phyloP scores from a whole-genome alignment of 768 basidiomycete genomes.

The Naganishia vishniacii region DNA sequence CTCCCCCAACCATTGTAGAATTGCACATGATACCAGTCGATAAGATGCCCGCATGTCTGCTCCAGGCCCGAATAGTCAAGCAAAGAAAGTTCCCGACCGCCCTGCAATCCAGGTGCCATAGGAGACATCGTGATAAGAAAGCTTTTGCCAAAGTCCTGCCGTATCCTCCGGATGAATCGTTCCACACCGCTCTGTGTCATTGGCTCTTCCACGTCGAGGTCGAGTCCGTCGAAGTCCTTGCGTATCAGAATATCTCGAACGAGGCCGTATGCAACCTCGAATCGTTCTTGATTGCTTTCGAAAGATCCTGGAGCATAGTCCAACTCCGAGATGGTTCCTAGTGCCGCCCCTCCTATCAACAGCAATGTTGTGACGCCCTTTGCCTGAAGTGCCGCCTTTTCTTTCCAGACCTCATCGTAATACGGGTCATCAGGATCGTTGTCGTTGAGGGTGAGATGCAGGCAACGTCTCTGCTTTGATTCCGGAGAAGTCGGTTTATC shows the following conservation, averaged over 20 bases:
- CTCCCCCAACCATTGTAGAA: conserved; percentile 19
- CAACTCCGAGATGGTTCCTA: conserved; percentile 14
- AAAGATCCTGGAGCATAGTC: conserved; percentile 14
- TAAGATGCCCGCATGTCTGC: conserved; percentile 3
- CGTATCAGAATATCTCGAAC: conserved; percentile 18
- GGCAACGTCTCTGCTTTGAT: background rate
- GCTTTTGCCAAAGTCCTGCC: conserved; percentile 4
- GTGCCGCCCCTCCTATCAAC: conserved; percentile 7
- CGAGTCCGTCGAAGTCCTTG: conserved; percentile 12
- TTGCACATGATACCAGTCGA: conserved; percentile 17
- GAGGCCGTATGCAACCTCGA: conserved; percentile 14
- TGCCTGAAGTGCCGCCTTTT: background rate
- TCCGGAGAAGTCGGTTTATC: background rate
- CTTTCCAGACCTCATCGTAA: conserved; percentile 14
- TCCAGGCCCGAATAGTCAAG: conserved; percentile 15
- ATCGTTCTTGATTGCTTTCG: conserved; percentile 12
- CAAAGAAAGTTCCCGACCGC: conserved; percentile 11
- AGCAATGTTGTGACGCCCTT: conserved; percentile 13
- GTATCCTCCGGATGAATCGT: conserved; percentile 9
- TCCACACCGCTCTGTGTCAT: conserved; percentile 17
- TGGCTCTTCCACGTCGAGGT: conserved; percentile 16
- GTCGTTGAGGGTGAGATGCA: conserved; percentile 6
- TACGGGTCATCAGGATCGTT: background rate
- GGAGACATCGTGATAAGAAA: conserved; percentile 14
- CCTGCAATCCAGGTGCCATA: conserved; percentile 14